Base-by-base conservation (phyloP, 2,329 filamentous ascomycete genomes). In the Colletotrichum higginsianum region DNA sequence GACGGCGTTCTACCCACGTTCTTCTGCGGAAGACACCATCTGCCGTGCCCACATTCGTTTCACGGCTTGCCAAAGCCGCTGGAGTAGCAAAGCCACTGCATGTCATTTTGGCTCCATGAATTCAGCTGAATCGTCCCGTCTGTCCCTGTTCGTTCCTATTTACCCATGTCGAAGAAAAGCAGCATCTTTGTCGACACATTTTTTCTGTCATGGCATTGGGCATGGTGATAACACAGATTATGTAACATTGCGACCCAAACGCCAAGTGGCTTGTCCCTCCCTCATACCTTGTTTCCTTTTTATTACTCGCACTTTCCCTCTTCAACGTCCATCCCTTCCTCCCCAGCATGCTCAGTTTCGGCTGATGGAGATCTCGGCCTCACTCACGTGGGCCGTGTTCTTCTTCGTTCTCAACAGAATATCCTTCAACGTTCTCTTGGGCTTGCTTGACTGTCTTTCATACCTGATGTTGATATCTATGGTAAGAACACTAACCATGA, bases 371-470 rank as follows among this genome's bases (percentile, higher is more conserved):
- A 71, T 61, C 42, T 66, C 70, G 3, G 66, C 61, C 61, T 71
- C 70, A 30, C 40, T 50, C 15, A 66, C 63, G 23, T 66, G 30
- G 30, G 40, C 35, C 16, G 67, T 73, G 46, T 73, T 61, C 46
- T 73, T 74, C 67, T 74, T 74, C 46, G 66, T 67, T 35, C 71
- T 40, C 18, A 65, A 30, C 30, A 84, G 68, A 1, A 82, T 77
- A 11, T 84, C 81, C 65, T 78, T 82, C 61, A 83, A 66, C 3
- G 72, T 78, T 64, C 75, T 80, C 72, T 56, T 76, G 15, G 76
- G 67, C 61, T 75, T 75, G 66, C 76, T 76, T 35, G 50, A 52
- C 72, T 77, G 77, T 66, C 79, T 77, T 55, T 82, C 80, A 65
- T 83, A 57, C 35, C 53, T 57, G 35, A 1, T 11, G 13, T 21